Base-by-base conservation (phyloP, 2,329 filamentous ascomycete genomes). In the Ascochyta fabae region DNA sequence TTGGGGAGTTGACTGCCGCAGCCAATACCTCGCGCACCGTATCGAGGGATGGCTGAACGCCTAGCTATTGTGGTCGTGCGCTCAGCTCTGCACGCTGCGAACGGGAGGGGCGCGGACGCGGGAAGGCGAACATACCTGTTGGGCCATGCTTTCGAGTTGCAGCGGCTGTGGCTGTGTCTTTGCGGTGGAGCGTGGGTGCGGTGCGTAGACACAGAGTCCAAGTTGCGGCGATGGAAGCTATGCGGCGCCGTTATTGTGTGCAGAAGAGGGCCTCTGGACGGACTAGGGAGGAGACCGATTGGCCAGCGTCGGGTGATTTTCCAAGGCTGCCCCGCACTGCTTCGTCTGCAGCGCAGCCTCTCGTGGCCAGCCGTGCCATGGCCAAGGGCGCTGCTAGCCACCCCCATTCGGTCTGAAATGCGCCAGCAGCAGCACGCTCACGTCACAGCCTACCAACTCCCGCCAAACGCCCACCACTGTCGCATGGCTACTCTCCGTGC, bases 31-130 rank as follows among this genome's bases (percentile, higher is more conserved):
- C 79, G 61, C 78, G 80, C 49, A 88, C 80, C 23, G 83, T 81
- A 62, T 88, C 83, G 45, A 89, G 76, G 22, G 86, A 85, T 47
- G 87, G 87, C 71, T 86, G 81, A 60, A 87, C 74, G 56, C 71
- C 72, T 58, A 78, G 70, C 78, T 81, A 54, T 41, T 44, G 47
- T 56, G 59, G 67, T 66, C 66, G 67, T 69, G 66, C 63, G 66
- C 62, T 73, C 66, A 75, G 67, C 67, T 51, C 52, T 26, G 34
- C 46, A 44, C 27, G 43, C 46, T 42, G 46, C 51, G 16, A 56
- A 40, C 42, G 56, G 45, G 43, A 36, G 56, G 45, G 43, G 39
- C 9, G 38, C 35, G 36, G 29, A 26, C 24, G 41, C 27, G 23
- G 12, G 27, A 26, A 23, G 40, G 12, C 29, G 10, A 23, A 58